Base-by-base conservation (phyloP, 306 rosid genomes). In the Vigna unguiculata region DNA sequence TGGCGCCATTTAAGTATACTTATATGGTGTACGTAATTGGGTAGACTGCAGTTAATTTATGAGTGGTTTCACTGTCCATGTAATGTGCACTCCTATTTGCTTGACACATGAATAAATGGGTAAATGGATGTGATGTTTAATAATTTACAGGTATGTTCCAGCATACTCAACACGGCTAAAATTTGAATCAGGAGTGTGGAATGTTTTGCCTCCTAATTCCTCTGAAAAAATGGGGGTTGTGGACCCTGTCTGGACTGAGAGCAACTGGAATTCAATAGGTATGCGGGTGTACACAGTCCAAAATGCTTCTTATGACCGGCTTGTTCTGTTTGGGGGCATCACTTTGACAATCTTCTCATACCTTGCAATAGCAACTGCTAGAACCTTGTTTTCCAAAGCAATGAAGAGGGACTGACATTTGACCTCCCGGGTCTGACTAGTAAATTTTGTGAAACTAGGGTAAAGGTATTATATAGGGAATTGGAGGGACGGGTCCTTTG, bases 231-330 rank as follows among this genome's bases (percentile, higher is more conserved):
- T 94, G 94, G 97, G 90, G 63, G 70, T 62, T 48, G 80, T 85
- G 69, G 98, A 94, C 55, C 87, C 94, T 45, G 86, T 94, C 81
- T 94, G 98, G 98, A 90, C 97, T 19, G 98, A 93, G 81, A 94
- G 98, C 83, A 91, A 94, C 80, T 94, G 98, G 98, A 86, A 91
- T 83, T 52, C 87, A 21, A 85, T 90, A 22, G 93, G 96, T 34
- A 84, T 91, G 47, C 93, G 93, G 45, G 76, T 91, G 62, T 94
- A 91, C 83, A 87, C 88, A 0, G 66, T 87, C 81, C 98, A 90
- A 82, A 54, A 61, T 77, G 71, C 86, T 25, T 80, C 84, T 22
- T 94, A 87, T 10, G 98, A 94, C 75, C 79, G 78, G 19, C 51
- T 91, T 71, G 87, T 94, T 76, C 84, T 94, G 60, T 78, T 88